These are phyloP conservation scores for Coemansia sp. DNA, from an alignment of 192 early-diverging fungal genomes.

Conservation along the genomic window DNA sequence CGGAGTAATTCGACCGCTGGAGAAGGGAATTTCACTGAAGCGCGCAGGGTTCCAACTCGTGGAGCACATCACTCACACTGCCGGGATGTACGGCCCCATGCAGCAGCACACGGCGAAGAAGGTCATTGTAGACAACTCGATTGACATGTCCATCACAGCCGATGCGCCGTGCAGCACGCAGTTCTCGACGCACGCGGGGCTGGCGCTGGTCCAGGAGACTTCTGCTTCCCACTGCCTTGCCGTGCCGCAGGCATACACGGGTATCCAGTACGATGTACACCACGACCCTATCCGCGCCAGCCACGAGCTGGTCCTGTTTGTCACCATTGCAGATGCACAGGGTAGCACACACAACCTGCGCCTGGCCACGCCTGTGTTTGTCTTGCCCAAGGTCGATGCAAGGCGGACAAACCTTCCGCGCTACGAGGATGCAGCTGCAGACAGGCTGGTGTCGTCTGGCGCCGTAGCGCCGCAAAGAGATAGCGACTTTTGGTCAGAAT, in stretches of 20 bases:
- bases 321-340: conserved; percentile 23
- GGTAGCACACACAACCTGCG: conserved; percentile 36
- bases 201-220: conserved; percentile 32
- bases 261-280: conserved; percentile 50
- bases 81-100: conserved; percentile 10
- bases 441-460: conserved; percentile 32
- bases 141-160: conserved; percentile 10
- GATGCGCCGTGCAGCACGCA: conserved; percentile 2
- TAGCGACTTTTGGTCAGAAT: conserved; percentile 38
- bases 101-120: conserved; percentile 8
- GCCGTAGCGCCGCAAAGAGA: conserved; percentile 22
- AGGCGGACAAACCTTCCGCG: conserved; percentile 34
- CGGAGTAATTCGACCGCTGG: conserved; percentile 36
- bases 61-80: conserved; percentile 22
- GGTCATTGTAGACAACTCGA: conserved; percentile 21
- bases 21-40: conserved; percentile 34
- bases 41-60: conserved; percentile 40
- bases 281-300: conserved; percentile 34
- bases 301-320: conserved; percentile 39
- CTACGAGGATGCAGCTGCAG: conserved; percentile 33
- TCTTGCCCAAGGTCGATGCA: conserved; percentile 27
- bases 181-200: conserved; percentile 10
- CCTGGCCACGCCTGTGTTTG: conserved; percentile 44
- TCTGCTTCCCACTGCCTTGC: conserved; percentile 24
- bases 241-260: conserved; percentile 40